Conservation (phyloP, 345 rosid species). For the Citrus australasica region DNA sequence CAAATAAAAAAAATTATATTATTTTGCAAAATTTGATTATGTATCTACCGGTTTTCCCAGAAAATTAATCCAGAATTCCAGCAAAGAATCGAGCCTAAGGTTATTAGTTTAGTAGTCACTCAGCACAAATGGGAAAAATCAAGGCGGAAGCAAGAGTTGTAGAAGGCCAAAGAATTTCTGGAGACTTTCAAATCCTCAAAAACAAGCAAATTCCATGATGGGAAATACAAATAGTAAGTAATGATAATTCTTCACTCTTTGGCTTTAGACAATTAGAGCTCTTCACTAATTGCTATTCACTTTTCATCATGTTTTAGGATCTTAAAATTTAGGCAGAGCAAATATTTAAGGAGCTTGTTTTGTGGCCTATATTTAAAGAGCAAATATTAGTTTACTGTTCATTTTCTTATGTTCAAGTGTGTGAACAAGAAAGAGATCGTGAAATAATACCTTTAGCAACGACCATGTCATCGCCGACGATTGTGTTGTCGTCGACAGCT, state of each 20-base stretch:
- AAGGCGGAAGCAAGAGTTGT: constrained; percentile 64
- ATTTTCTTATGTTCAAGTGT: too few relatives aligned
- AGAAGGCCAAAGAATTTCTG: constrained; percentile 60
- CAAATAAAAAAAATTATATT: too few relatives aligned
- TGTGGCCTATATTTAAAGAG: too few relatives aligned
- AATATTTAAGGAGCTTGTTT: not conserved
- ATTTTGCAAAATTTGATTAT: too few relatives aligned
- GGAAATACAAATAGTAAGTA: constrained; percentile 60
- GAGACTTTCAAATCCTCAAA: constrained; percentile 85
- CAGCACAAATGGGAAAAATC: constrained; percentile 69
- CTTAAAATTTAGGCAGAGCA: not conserved
- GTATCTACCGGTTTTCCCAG: too few relatives aligned
- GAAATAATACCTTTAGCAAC: too few relatives aligned
- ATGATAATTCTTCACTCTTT: not conserved
- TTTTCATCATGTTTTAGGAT: constrained; percentile 13
- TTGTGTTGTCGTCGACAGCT: too few relatives aligned
- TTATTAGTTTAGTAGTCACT: not conserved
- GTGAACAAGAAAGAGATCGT: too few relatives aligned
- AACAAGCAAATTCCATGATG: constrained; percentile 92
- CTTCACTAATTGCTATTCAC: not conserved
- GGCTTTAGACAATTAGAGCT: not conserved
- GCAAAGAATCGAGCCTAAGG: too few relatives aligned
- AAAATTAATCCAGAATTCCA: too few relatives aligned
- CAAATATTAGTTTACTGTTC: too few relatives aligned
- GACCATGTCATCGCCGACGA: too few relatives aligned